Evolutionary conservation across 441 rosid species (phyloP).

Genomic region (Viola pubescens): DNA sequence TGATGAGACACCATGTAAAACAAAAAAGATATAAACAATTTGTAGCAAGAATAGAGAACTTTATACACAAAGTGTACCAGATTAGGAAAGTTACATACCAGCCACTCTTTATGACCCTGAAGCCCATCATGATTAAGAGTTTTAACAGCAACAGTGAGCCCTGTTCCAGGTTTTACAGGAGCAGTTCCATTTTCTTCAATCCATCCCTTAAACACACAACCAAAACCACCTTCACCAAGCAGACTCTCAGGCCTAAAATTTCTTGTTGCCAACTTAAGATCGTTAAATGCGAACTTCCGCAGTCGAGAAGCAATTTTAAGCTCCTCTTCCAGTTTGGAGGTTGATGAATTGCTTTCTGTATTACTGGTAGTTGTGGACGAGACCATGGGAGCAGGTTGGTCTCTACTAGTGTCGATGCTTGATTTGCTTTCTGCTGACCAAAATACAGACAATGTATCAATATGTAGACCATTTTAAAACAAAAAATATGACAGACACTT

Average conservation of each 20-base stretch:
- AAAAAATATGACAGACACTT: neutral
- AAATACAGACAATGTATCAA: constrained; percentile 3
- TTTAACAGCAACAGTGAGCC: constrained; percentile 94
- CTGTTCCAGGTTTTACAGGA: constrained; percentile 95
- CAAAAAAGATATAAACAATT: constrained; percentile 1
- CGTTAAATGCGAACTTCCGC: constrained; percentile 76
- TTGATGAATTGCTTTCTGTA: constrained; percentile 76
- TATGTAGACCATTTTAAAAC: neutral
- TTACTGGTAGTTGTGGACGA: constrained; percentile 82
- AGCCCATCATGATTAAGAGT: constrained; percentile 96
- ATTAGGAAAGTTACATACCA: constrained; percentile 43
- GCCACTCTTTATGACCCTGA: constrained; percentile 99
- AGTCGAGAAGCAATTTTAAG: constrained; percentile 80
- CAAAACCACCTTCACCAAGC: constrained; percentile 98
- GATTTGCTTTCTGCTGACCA: constrained; percentile 57
- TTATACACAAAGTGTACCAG: neutral
- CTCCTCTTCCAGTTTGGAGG: constrained; percentile 90
- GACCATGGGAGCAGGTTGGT: constrained; percentile 56
- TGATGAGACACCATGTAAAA: too few species aligned
- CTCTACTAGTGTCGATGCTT: constrained; percentile 53
- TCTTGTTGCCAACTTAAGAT: constrained; percentile 89
- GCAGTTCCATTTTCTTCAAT: constrained; percentile 98
- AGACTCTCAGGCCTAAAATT: constrained; percentile 96
- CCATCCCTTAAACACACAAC: constrained; percentile 98
- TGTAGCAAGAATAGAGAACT: neutral